Evolutionary conservation across 1,284 basidiomycete genomes (phyloP).

Genomic region (Cryptococcus neoformans): DNA sequence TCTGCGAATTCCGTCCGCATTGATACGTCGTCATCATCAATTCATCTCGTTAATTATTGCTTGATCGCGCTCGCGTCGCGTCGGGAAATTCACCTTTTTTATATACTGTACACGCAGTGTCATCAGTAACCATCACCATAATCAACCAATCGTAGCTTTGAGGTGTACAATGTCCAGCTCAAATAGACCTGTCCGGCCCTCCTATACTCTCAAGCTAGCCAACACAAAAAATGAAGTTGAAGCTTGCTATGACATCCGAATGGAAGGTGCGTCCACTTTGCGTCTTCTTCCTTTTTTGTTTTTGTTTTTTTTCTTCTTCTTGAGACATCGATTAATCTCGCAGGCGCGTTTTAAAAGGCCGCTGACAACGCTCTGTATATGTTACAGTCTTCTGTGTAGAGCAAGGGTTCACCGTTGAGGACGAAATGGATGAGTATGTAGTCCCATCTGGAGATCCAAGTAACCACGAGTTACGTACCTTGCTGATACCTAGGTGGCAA

Average conservation of each 20-base stretch:
- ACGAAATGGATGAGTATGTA: slow-evolving; percentile 41
- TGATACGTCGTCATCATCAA: too few species aligned
- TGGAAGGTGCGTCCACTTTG: slow-evolving; percentile 34
- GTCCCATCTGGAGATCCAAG: not conserved
- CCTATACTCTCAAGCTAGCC: slow-evolving; percentile 28
- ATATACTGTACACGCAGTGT: too few species aligned
- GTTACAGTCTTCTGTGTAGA: slow-evolving; percentile 12
- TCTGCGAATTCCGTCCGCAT: too few species aligned
- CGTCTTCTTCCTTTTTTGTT: not conserved
- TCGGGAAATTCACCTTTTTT: too few species aligned
- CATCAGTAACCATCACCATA: too few species aligned
- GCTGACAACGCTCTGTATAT: too few species aligned
- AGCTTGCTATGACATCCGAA: slow-evolving; percentile 42
- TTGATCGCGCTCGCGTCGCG: too few species aligned
- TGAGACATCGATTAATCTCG: too few species aligned
- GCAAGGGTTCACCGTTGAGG: slow-evolving; percentile 42
- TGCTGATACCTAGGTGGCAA: not conserved
- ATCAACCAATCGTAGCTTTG: too few species aligned
- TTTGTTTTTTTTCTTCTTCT: slow-evolving; percentile 3
- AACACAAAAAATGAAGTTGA: slow-evolving; percentile 34
- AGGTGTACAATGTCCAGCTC: too few species aligned
- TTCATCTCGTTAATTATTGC: too few species aligned
- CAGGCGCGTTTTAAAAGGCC: too few species aligned
- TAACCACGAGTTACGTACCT: not conserved
- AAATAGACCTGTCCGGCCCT: slow-evolving; percentile 1